Evolutionary conservation across 805 yeast species (phyloP).

Genomic region (Yarrowia keelungensis): DNA sequence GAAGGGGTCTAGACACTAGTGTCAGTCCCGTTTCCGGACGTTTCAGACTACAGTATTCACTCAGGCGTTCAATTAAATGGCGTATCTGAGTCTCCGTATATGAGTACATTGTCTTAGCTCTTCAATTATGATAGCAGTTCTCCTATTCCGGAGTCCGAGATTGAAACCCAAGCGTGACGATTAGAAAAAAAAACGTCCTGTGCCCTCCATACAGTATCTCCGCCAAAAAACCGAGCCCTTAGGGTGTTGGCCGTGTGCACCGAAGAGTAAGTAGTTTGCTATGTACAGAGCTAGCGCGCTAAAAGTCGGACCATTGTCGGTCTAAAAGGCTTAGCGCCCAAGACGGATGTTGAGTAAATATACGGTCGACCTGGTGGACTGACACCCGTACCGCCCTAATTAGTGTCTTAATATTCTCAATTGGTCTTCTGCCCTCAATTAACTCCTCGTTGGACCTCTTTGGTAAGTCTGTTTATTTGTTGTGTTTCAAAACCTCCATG

Average conservation of each 20-base stretch:
- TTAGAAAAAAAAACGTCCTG: not conserved
- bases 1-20: no score
- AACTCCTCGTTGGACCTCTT: not conserved
- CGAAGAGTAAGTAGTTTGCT: not conserved
- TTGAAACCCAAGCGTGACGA: no score
- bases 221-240: not conserved
- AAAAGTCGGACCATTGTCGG: not conserved
- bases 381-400: no score
- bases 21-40: no score
- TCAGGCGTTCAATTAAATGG: no score
- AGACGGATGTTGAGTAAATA: not conserved
- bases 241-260: no score
- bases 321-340: constrained; percentile 2
- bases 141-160: constrained; percentile 7
- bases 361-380: no score
- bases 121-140: not conserved
- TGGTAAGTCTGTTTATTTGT: not conserved
- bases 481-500: constrained; percentile 2
- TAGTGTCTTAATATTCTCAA: not conserved
- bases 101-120: no score
- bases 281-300: not conserved
- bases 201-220: not conserved
- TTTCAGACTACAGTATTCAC: no score
- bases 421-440: not conserved
- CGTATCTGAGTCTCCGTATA: not conserved